Evolutionary conservation across 805 yeast genomes (phyloP), one percentile per base, ranked within the genome.

Genomic region (Zygoascus biomembranicola): DNA sequence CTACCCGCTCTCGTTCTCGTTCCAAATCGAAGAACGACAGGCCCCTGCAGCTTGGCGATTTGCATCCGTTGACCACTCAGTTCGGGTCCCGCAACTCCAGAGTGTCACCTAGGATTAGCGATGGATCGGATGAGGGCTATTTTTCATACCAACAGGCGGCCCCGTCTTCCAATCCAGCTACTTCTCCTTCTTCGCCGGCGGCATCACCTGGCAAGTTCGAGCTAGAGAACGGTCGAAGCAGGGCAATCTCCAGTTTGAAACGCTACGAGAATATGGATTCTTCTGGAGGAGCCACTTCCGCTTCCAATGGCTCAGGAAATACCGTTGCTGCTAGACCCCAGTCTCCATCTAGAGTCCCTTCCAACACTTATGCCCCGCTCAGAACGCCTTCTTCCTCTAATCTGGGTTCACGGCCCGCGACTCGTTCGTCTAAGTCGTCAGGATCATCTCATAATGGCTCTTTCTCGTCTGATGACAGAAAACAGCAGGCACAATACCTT

Each of bases 401-500:
- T 45, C 41, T 42, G 20, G 45, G n/a, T 37, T 49, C 52, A 5
- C 18, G 35, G 5, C 52, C 26, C 14, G 14, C 43, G 32, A 14
- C 35, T 18, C 43, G 47, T 6, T n/a, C 37, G 5, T 37, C 47
- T 8, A 18, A 31, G 31, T 23, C 52, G 6, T 11, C 16, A 23
- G 37, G 49, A n/a, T 26, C 20, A 9, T 14, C 16, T 26, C 14
- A 16, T 5, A 50, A 5, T 5, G 28, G 44, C 28, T 5, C 6
- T 28, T 26, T 44, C 8, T 16, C 54, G 13, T 39, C 54, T 10
- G 55, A 43, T 2, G 43, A 32, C 35, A 42, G 44, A 16, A 43
- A 43, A 19, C 39, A 39, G 11, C 67, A 62, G 57, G 70, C 70
- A 39, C 76, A 72, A 60, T 80, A 79, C 63, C 62, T 75, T 54